Evolutionary conservation across 495 filamentous ascomycete genomes (phyloP), one percentile per base, ranked within the genome.

Genomic region (Podospora sp.): DNA sequence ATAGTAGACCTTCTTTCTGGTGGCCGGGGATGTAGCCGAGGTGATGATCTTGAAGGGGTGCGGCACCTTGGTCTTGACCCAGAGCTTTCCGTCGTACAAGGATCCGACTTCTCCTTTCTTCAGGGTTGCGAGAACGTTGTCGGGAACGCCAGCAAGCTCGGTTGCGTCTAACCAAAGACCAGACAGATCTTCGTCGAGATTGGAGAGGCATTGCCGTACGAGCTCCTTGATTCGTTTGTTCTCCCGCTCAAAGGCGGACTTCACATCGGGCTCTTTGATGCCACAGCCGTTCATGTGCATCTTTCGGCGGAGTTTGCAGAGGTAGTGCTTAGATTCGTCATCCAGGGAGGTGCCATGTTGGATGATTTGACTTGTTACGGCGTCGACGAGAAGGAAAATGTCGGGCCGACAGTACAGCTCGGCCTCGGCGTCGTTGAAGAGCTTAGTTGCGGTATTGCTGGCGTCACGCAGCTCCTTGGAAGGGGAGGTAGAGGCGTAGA

Each of bases 271-370:
- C 18, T 60, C 57, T 8, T 14, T 6, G 36, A 60, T 60, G 26
- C 3, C 26, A 60, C 57, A 60, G 26, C 57, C 57, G 2, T 60
- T 60, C 57, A 60, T 60, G 57, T 26, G 20, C 57, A 60, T 60
- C 14, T 11, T 11, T 36, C 26, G 57, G 57, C 36, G 57, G 29
- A 60, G 57, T 20, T 36, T 60, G 9, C 36, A 26, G 57, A 22
- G 26, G 57, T 60, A 60, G 57, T 60, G 36, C 57, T 60, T 60
- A n/a, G 57, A 60, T 36, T 60, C 26, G 25, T 60, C 57, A 35
- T 60, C 57, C 57, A 60, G 20, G 35, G 57, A 18, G 26, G 57
- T 26, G 57, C 36, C 36, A 26, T 60, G 18, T 26, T 36, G 8
- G 6, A 60, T 60, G 26, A 21, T 60, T n/a, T 21, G 57, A n/a